Evolutionary conservation across 495 filamentous ascomycete genomes (phyloP).

Genomic region (Staphylotrichum tortipilum): DNA sequence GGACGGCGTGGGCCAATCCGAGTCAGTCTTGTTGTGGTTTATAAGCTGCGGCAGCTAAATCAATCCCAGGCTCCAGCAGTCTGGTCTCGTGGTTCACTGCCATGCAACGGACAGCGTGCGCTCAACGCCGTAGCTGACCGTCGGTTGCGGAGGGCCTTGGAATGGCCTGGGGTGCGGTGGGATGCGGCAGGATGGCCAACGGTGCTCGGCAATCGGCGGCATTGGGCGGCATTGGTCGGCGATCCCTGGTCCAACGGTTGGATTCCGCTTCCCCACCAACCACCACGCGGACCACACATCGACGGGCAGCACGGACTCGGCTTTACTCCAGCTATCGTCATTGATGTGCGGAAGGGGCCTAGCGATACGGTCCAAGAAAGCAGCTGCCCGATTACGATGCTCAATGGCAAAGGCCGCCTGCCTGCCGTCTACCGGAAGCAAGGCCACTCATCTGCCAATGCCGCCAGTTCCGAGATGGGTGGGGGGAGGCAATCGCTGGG

Average conservation of each 20-base stretch:
- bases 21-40: not conserved
- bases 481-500: no score
- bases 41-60: constrained; percentile 1
- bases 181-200: not conserved
- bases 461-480: no score
- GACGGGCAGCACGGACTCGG: constrained; percentile 7
- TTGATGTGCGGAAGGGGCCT: not conserved
- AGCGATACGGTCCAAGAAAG: not conserved
- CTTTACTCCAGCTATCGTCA: constrained; percentile 13
- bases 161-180: not conserved
- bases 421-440: no score
- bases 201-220: constrained; percentile 23
- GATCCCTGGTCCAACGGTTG: constrained; percentile 14
- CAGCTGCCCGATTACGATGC: no score
- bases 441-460: no score
- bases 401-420: no score
- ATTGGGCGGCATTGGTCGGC: constrained; percentile 22
- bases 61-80: constrained; percentile 6
- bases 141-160: not conserved
- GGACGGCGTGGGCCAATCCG: not conserved
- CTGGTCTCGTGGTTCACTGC: constrained; percentile 10
- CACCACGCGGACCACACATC: not conserved
- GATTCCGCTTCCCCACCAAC: constrained; percentile 24
- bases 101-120: not conserved
- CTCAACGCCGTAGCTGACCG: constrained; percentile 13